Conservation (phyloP, 2,329 filamentous ascomycete genomes). For the Pseudogymnoascus sp. region DNA sequence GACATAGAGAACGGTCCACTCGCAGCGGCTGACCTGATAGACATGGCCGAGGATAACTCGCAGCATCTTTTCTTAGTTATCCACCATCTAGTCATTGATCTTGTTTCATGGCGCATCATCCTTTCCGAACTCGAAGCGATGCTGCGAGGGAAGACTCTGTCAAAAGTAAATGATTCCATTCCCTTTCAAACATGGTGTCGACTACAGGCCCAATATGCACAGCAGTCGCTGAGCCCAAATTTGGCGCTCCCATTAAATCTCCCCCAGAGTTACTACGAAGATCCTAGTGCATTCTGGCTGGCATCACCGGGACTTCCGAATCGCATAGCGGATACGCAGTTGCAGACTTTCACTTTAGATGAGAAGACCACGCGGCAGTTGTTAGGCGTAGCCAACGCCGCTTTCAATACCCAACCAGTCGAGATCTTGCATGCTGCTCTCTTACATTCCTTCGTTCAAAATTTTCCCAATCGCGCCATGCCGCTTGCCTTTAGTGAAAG, state of each 20-base stretch:
- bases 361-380: conserved; percentile 27
- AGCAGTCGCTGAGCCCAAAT: conserved; percentile 19
- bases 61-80: conserved; percentile 17
- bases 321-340: conserved; percentile 18
- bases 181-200: conserved; percentile 33
- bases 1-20: conserved; percentile 14
- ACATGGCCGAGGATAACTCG: conserved; percentile 9
- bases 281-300: background rate
- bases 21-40: conserved; percentile 19
- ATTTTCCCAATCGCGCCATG: conserved; percentile 29
- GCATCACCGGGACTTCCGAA: background rate
- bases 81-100: conserved; percentile 27
- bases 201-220: conserved; percentile 27
- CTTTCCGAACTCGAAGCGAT: background rate
- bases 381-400: conserved; percentile 23
- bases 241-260: conserved; percentile 26
- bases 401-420: conserved; percentile 31
- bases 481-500: conserved; percentile 36
- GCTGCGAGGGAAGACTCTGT: background rate
- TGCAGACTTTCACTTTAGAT: conserved; percentile 38
- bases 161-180: conserved; percentile 12
- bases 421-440: conserved; percentile 34
- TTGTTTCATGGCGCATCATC: conserved; percentile 31
- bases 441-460: conserved; percentile 28
- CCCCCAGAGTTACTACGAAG: conserved; percentile 10